A percentile compares a stretch with the other conserved stretches of the same genome.
Conservation (phyloP, 2,329 filamentous ascomycete species). For the Exophiala alcalophila region DNA sequence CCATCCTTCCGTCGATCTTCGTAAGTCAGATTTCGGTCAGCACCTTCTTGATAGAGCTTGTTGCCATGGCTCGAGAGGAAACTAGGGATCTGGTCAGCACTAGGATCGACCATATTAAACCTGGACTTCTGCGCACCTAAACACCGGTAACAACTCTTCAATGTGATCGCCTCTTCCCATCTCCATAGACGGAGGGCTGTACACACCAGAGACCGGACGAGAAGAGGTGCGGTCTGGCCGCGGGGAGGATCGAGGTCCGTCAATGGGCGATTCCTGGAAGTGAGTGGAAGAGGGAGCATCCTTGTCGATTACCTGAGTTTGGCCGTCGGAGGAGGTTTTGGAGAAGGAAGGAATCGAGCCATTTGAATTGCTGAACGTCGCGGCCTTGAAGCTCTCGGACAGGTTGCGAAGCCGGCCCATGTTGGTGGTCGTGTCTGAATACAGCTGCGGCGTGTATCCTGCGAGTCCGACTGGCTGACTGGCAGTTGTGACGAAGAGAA, state of each 20-base stretch:
- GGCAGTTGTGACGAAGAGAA: conserved; percentile 10
- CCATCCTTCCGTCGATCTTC: neutral
- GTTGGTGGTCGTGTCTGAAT: conserved; percentile 10
- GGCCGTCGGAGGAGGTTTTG: conserved; percentile 16
- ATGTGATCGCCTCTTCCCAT: conserved; percentile 73
- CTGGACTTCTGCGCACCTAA: conserved; percentile 50
- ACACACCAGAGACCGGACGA: conserved; percentile 28
- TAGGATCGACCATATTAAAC: conserved; percentile 1
- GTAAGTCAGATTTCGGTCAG: conserved; percentile 5
- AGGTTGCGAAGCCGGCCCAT: conserved; percentile 31
- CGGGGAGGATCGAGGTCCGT: conserved; percentile 16
- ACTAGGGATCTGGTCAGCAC: conserved; percentile 11
- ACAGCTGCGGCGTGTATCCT: neutral
- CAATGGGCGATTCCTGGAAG: conserved; percentile 20
- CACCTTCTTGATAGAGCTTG: conserved; percentile 88
- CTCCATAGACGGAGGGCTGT: conserved; percentile 73
- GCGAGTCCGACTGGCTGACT: too few relatives aligned
- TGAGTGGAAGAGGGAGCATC: conserved; percentile 14
- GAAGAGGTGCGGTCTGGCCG: conserved; percentile 19
- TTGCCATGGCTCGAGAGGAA: conserved; percentile 93
- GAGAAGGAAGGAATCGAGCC: conserved; percentile 16
- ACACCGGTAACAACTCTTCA: conserved; percentile 90
- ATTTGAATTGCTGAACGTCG: conserved; percentile 23
- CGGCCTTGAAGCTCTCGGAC: conserved; percentile 29
- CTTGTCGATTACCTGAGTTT: conserved; percentile 19